phyloP scores from a whole-genome alignment of 805 yeast genomes.

The Cyberlindnera mrakii region DNA sequence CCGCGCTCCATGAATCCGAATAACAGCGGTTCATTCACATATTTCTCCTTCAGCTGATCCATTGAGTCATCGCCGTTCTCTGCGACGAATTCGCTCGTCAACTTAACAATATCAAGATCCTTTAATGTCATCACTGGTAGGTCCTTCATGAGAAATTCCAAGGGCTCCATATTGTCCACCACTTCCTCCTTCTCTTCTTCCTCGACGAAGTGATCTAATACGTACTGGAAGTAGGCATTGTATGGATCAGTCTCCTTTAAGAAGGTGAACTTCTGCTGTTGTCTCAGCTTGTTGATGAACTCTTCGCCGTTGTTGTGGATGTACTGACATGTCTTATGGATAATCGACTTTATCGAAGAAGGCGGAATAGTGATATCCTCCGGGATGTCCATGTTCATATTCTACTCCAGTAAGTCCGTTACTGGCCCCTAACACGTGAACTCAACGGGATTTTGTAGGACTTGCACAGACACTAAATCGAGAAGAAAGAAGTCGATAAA shows the following conservation, averaged over 20 bases:
- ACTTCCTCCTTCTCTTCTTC: slow-evolving; percentile 8
- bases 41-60: slow-evolving; percentile 30
- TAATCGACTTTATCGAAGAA: slow-evolving; percentile 40
- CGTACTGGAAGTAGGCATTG: slow-evolving; percentile 50
- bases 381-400: slow-evolving; percentile 25
- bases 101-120: slow-evolving; percentile 65
- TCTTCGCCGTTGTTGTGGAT: slow-evolving; percentile 61
- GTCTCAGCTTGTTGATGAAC: slow-evolving; percentile 54
- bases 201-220: slow-evolving; percentile 30
- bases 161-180: slow-evolving; percentile 4
- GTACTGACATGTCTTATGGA: slow-evolving; percentile 68
- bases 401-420: not conserved
- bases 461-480: too few species aligned
- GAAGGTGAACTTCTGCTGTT: slow-evolving; percentile 60
- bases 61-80: slow-evolving; percentile 44
- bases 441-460: too few species aligned
- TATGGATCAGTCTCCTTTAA: slow-evolving; percentile 48
- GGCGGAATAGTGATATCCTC: slow-evolving; percentile 50
- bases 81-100: slow-evolving; percentile 66
- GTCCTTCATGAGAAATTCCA: slow-evolving; percentile 13
- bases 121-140: slow-evolving; percentile 41
- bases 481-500: too few species aligned
- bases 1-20: slow-evolving; percentile 58
- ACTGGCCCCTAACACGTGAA: not conserved
- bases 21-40: slow-evolving; percentile 38